A percentile compares a stretch with the other conserved stretches of the same genome.
These are phyloP conservation scores for Albugo laibachii DNA, from an alignment of 352 stramenopile species.

Conservation along the genomic window DNA sequence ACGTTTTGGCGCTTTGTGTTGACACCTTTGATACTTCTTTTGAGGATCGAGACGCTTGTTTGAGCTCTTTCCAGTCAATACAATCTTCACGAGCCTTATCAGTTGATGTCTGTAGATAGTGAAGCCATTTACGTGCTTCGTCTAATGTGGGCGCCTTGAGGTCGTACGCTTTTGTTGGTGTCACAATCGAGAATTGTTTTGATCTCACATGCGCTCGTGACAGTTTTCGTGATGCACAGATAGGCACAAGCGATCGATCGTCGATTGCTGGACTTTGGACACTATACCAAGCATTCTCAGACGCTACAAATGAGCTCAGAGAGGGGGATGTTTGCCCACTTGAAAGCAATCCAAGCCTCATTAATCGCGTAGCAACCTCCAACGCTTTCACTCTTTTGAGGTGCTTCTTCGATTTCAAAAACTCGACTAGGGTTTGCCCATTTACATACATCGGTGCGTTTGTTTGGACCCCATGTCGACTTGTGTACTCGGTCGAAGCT, in stretches of 20 bases:
- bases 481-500: conserved; percentile 13
- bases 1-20: conserved; percentile 46
- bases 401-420: conserved; percentile 39
- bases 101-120: conserved; percentile 38
- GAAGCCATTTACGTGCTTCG: conserved; percentile 48
- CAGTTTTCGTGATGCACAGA: too few species aligned
- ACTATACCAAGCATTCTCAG: conserved; percentile 58
- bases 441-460: conserved; percentile 23
- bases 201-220: conserved; percentile 6
- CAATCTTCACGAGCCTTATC: conserved; percentile 9
- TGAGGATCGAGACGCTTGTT: background rate
- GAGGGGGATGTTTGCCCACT: conserved; percentile 11
- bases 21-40: background rate
- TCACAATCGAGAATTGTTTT: conserved; percentile 77
- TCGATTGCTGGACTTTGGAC: conserved; percentile 8
- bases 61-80: background rate
- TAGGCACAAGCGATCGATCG: conserved; percentile 4
- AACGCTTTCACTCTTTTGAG: conserved; percentile 42
- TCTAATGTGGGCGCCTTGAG: conserved; percentile 61
- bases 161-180: conserved; percentile 67
- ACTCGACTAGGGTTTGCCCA: conserved; percentile 50
- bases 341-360: conserved; percentile 47
- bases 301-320: conserved; percentile 41
- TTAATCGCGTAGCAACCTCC: conserved; percentile 50
- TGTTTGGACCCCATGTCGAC: conserved; percentile 4